Evolutionary conservation across 805 yeast genomes (phyloP), one percentile per base, ranked within the genome.

Genomic region (Ogataea siamensis): DNA sequence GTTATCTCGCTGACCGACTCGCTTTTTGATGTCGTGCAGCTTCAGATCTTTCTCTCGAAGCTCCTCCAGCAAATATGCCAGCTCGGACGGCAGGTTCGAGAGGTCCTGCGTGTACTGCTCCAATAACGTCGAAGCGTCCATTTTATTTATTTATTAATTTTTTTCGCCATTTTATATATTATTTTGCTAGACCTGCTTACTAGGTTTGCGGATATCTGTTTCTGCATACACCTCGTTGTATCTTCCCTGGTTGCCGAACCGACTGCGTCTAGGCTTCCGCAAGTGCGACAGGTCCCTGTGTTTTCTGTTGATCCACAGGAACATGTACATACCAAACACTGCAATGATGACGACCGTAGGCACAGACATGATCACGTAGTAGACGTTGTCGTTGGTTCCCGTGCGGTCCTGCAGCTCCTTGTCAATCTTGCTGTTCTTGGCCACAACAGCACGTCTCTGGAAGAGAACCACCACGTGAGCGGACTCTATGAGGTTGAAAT

Each of bases 71-170:
- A 87, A 64, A 53, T 84, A 87, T 37, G 81, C 81, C 29, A 91
- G 73, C 61, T 91, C 99, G 5, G 87, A 80, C 16, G 96, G 96
- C 29, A 93, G 71, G 51, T 89, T 91, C 8, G 91, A 78, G 28
- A 91, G 40, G 39, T 63, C 66, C 38, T 64, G 67, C 4, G 82
- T 75, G 42, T 82, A 80, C 50, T 82, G 85, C 47, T 83, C 91
- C 25, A 83, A 60, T 6, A 80, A 74, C 1, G 93, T 76, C n/a
- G 96, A 88, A 3, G 97, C 89, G 63, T 89, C 98, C 95, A 87
- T 87, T 17, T 21, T 12, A 18, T 30, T 48, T 46, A 42, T 43
- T 7, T 28, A 28, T 28, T 20, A 28, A 34, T 28, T 37, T 33
- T 33, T 35, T 39, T 40, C 33, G 29, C 18, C 23, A 18, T 16